Percentiles rank a stretch among this genome's conserved stretches.
Evolutionary conservation across 139 green algal species (phyloP).

Genomic region (Chlamydomonas incerta): DNA sequence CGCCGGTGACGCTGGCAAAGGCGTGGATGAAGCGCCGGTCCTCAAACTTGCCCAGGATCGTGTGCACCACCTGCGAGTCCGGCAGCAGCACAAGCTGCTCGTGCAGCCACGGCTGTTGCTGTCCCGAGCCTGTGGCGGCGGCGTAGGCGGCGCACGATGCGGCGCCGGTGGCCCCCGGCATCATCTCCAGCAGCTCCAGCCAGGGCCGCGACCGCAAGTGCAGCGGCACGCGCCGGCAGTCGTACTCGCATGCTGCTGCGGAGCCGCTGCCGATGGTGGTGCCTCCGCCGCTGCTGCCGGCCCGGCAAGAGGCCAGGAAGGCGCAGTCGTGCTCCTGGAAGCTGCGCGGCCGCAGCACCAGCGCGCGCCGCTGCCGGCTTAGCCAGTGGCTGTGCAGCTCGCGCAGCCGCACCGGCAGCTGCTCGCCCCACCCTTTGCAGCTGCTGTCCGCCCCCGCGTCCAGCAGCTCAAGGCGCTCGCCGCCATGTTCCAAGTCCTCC

Average conservation of each 20-base stretch:
- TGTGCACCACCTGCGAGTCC: background rate
- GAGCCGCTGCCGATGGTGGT: background rate
- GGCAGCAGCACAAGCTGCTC: constrained; percentile 51
- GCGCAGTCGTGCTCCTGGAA: constrained; percentile 52
- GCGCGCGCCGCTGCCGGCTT: constrained; percentile 35
- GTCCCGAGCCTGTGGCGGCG: no score
- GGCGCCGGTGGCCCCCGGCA: background rate
- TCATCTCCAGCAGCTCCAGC: background rate
- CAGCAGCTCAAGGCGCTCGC: constrained; percentile 58
- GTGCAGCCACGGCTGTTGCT: background rate
- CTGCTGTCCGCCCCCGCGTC: constrained; percentile 25
- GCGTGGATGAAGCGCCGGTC: constrained; percentile 58
- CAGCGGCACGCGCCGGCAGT: constrained; percentile 8
- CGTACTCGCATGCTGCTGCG: background rate
- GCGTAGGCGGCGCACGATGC: no score
- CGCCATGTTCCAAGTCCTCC: constrained; percentile 20
- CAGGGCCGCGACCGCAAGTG: constrained; percentile 27
- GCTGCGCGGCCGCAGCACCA: constrained; percentile 48
- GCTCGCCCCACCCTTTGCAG: constrained; percentile 48
- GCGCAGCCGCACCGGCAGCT: constrained; percentile 56
- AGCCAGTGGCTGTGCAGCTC: constrained; percentile 69
- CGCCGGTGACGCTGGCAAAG: background rate
- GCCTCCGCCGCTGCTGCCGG: background rate
- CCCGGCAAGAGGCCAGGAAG: constrained; percentile 39
- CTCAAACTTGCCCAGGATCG: constrained; percentile 65